phyloP scores from a whole-genome alignment of 306 rosid genomes.

The Cucurbita argyrosperma region DNA sequence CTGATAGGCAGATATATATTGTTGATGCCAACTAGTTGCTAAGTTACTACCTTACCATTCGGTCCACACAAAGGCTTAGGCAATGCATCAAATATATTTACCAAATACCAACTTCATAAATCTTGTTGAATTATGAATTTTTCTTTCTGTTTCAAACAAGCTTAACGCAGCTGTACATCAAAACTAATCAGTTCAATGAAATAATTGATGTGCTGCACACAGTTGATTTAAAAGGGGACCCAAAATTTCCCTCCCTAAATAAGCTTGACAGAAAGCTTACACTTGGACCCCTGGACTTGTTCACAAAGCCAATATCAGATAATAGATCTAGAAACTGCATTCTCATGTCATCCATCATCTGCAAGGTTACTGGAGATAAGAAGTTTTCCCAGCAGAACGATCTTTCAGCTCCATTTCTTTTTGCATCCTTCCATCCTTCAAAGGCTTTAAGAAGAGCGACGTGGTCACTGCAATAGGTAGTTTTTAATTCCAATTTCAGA shows the following conservation, averaged over 20 bases:
- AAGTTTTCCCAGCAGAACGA: slow-evolving; percentile 86
- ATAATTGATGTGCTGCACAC: not conserved
- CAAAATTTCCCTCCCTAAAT: slow-evolving; percentile 5
- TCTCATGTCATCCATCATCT: slow-evolving; percentile 96
- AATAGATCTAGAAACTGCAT: slow-evolving; percentile 72
- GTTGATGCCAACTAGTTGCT: not conserved
- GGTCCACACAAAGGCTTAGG: not conserved
- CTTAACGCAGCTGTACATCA: not conserved
- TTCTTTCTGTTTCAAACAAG: not conserved
- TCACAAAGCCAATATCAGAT: slow-evolving; percentile 86
- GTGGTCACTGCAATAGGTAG: slow-evolving; percentile 55
- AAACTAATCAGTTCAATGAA: not conserved
- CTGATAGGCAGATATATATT: too few species aligned
- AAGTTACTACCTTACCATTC: not conserved
- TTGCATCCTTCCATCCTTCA: slow-evolving; percentile 92
- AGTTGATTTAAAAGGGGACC: not conserved
- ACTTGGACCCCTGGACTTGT: slow-evolving; percentile 54
- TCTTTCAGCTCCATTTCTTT: slow-evolving; percentile 45
- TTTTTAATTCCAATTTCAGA: slow-evolving; percentile 4
- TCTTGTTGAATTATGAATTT: not conserved
- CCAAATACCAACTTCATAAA: not conserved
- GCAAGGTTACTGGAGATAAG: slow-evolving; percentile 69
- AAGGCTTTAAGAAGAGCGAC: slow-evolving; percentile 86
- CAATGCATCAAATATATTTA: not conserved
- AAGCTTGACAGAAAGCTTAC: slow-evolving; percentile 31